These are phyloP conservation scores for Phytopythium oedochilum DNA, from an alignment of 352 stramenopile genomes.

Conservation along the genomic window DNA sequence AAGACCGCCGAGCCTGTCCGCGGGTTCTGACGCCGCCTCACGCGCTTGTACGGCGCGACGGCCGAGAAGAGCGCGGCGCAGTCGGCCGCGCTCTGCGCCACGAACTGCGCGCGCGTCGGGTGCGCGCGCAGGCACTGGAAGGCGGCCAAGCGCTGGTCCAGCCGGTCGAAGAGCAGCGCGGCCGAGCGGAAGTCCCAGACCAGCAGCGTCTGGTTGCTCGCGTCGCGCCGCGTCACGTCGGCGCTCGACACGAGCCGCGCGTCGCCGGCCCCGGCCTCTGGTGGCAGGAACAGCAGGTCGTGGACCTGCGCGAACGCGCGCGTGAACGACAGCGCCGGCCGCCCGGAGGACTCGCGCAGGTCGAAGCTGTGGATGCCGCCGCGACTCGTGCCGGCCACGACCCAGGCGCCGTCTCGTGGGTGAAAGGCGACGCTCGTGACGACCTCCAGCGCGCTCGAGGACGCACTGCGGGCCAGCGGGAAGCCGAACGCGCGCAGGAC, in stretches of 20 bases:
- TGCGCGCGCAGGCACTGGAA: conserved; percentile 44
- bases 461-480: conserved; percentile 5
- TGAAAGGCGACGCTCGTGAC: conserved; percentile 29
- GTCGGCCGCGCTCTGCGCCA: conserved; percentile 38
- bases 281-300: conserved; percentile 47
- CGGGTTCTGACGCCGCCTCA: conserved; percentile 17
- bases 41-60: conserved; percentile 36
- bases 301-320: conserved; percentile 40
- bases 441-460: conserved; percentile 8
- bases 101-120: conserved; percentile 29
- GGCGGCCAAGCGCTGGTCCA: conserved; percentile 39
- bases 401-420: conserved; percentile 17
- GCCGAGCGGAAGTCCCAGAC: conserved; percentile 55
- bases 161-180: conserved; percentile 37
- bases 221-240: conserved; percentile 25
- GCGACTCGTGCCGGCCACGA: conserved; percentile 28
- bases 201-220: conserved; percentile 57
- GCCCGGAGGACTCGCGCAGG: conserved; percentile 11
- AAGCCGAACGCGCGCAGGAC: background rate
- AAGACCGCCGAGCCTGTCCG: no score
- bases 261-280: conserved; percentile 1
- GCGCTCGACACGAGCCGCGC: conserved; percentile 46
- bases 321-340: conserved; percentile 5
- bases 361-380: conserved; percentile 35
- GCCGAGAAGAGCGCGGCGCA: conserved; percentile 40